Percentiles rank a stretch among this genome's conserved stretches.
Evolutionary conservation across 768 basidiomycete genomes (phyloP).

Genomic region (Gautieria morchelliformis): DNA sequence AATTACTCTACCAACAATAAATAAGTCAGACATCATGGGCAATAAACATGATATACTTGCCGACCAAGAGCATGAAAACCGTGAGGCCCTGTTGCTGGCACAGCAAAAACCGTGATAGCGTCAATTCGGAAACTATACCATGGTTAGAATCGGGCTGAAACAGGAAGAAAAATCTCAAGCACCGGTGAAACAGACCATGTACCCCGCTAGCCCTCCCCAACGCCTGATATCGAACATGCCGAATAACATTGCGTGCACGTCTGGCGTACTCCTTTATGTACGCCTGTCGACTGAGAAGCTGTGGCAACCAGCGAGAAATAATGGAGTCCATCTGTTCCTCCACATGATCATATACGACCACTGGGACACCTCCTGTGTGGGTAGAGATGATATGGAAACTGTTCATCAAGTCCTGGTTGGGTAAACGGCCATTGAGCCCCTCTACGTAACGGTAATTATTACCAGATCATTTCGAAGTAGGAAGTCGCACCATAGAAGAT

Average conservation of each 20-base stretch:
- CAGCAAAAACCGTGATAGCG: constrained; percentile 81
- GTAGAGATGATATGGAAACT: constrained; percentile 64
- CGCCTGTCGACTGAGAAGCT: constrained; percentile 28
- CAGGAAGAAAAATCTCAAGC: background rate
- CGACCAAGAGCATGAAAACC: constrained; percentile 90
- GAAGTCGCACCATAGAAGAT: constrained; percentile 71
- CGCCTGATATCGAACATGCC: constrained; percentile 67
- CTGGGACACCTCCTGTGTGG: constrained; percentile 66
- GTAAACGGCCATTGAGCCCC: constrained; percentile 88
- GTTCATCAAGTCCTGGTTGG: constrained; percentile 93
- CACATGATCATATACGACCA: constrained; percentile 72
- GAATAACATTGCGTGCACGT: constrained; percentile 55
- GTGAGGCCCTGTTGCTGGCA: constrained; percentile 85
- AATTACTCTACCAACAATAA: constrained; percentile 41
- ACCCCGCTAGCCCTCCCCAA: constrained; percentile 77
- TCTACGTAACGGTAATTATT: constrained; percentile 38
- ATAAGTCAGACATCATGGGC: background rate
- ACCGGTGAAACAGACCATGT: constrained; percentile 88
- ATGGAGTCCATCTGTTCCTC: constrained; percentile 27
- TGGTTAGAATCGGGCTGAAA: background rate
- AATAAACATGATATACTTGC: constrained; percentile 31
- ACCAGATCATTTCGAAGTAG: background rate
- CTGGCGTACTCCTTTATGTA: constrained; percentile 43
- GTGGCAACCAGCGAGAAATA: constrained; percentile 38
- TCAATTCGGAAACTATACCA: constrained; percentile 78